Evolutionary conservation across 768 basidiomycete species (phyloP).

Genomic region (Chalciporus chontae): DNA sequence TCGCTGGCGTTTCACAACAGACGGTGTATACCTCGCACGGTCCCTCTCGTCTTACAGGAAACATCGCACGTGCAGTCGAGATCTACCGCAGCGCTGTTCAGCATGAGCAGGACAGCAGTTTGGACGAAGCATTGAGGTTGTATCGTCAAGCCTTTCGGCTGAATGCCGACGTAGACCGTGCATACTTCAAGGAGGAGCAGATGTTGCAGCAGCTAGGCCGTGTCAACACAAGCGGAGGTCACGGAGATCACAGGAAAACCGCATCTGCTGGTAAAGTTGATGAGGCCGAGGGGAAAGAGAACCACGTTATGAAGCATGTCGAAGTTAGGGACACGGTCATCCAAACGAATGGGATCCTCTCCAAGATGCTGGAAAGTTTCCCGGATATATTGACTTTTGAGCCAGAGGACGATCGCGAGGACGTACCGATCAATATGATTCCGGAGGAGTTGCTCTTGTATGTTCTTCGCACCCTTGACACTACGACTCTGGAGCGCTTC

Average conservation of each 20-base stretch:
- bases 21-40: constrained; percentile 22
- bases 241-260: constrained; percentile 55
- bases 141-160: constrained; percentile 81
- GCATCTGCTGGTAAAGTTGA: constrained; percentile 72
- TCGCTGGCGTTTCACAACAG: constrained; percentile 13
- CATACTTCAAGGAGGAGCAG: constrained; percentile 58
- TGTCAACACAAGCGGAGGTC: constrained; percentile 31
- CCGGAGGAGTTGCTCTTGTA: constrained; percentile 76
- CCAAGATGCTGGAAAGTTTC: constrained; percentile 47
- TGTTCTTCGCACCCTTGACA: constrained; percentile 65
- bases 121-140: constrained; percentile 70
- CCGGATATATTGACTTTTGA: constrained; percentile 52
- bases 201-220: constrained; percentile 14
- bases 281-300: constrained; percentile 61
- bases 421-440: constrained; percentile 51
- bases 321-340: constrained; percentile 23
- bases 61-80: constrained; percentile 50
- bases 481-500: constrained; percentile 72
- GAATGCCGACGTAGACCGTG: constrained; percentile 71
- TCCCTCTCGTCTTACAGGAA: constrained; percentile 32
- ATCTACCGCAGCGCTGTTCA: constrained; percentile 69
- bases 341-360: constrained; percentile 40
- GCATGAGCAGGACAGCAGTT: constrained; percentile 67
- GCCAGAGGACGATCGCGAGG: constrained; percentile 64
- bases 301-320: constrained; percentile 64